Base-by-base conservation (phyloP, 108 stramenopile species). In the Craspedostauros australis region DNA sequence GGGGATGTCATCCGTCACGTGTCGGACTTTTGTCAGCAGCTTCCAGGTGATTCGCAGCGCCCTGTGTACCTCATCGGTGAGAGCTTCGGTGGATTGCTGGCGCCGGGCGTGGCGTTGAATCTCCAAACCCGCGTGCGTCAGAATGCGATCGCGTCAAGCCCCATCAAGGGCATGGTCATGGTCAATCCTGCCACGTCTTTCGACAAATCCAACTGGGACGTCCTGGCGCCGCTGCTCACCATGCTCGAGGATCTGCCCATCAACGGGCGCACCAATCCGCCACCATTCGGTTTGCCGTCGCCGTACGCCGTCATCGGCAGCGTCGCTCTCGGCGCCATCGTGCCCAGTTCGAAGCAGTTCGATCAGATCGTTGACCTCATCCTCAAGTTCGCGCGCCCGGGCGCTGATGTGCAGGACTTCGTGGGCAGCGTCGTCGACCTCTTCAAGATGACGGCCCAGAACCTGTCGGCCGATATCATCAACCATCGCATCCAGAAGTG, bases 111-210 rank as follows among this genome's bases (percentile, higher is more conserved):
- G 18, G 82, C 84, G 0, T 60, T 91, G 50, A 57, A 66, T 40
- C 32, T 86, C 40, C 68, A 70, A 28, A 32, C 27, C 18, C n/a
- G n/a, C n/a, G n/a, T n/a, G n/a, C n/a, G n/a, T n/a, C n/a, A n/a
- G n/a, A n/a, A n/a, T n/a, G n/a, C n/a, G n/a, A n/a, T n/a, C n/a
- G n/a, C n/a, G n/a, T n/a, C n/a, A n/a, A 70, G 63, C 43, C 71
- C 64, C 0, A 52, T 64, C 50, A 31, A 81, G 38, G 88, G 88
- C 20, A 38, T 91, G 46, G 88, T 84, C 27, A 54, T 95, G 33
- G 73, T 95, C 7, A 95, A 95, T 51, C 94, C 94, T 34, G 94
- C 94, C 19, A 95, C 94, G 1, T 86, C 86, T 6, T 88, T 90
- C 60, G 86, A 90, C 34, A 53, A 81, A 31, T 83, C 88, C 16